Percentiles rank a stretch among this genome's conserved stretches.
Evolutionary conservation across 495 filamentous ascomycete genomes (phyloP).

Genomic region (Tuber umbilicatum): DNA sequence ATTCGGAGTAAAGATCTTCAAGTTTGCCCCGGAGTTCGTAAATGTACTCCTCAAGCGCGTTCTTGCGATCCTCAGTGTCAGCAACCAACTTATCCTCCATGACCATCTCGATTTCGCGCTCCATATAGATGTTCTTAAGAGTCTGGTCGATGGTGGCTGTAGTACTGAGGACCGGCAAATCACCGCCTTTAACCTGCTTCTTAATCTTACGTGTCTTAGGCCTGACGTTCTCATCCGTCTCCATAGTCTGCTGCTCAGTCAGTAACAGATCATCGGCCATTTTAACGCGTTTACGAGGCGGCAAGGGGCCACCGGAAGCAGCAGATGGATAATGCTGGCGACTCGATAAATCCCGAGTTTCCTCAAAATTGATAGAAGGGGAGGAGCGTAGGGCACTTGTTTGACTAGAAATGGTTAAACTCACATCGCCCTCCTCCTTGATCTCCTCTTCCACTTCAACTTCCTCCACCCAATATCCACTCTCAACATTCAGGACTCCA

Average conservation of each 20-base stretch:
- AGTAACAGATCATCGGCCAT: constrained; percentile 20
- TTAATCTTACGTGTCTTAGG: constrained; percentile 93
- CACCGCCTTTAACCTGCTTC: constrained; percentile 98
- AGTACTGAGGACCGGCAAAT: constrained; percentile 76
- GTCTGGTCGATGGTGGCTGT: constrained; percentile 69
- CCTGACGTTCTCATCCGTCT: constrained; percentile 69
- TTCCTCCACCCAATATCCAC: constrained; percentile 96
- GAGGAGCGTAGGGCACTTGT: neutral
- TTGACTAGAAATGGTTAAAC: constrained; percentile 30
- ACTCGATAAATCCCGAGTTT: constrained; percentile 6
- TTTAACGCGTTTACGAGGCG: constrained; percentile 10
- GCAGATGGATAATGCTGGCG: constrained; percentile 5
- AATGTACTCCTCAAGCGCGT: constrained; percentile 95
- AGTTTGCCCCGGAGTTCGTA: constrained; percentile 94
- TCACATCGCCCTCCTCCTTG: constrained; percentile 57
- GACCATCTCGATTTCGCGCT: constrained; percentile 83
- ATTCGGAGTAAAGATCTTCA: constrained; percentile 79
- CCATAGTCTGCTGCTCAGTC: constrained; percentile 66
- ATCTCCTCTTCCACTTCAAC: constrained; percentile 95
- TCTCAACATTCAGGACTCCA: constrained; percentile 93
- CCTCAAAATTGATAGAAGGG: neutral
- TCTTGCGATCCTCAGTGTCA: constrained; percentile 99
- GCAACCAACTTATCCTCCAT: constrained; percentile 98
- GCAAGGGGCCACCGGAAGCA: constrained; percentile 9
- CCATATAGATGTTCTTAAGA: constrained; percentile 58